A percentile compares a stretch with the other conserved stretches of the same genome.
Conservation (phyloP, 2,329 filamentous ascomycete genomes). For the Fusarium ambrosium region DNA sequence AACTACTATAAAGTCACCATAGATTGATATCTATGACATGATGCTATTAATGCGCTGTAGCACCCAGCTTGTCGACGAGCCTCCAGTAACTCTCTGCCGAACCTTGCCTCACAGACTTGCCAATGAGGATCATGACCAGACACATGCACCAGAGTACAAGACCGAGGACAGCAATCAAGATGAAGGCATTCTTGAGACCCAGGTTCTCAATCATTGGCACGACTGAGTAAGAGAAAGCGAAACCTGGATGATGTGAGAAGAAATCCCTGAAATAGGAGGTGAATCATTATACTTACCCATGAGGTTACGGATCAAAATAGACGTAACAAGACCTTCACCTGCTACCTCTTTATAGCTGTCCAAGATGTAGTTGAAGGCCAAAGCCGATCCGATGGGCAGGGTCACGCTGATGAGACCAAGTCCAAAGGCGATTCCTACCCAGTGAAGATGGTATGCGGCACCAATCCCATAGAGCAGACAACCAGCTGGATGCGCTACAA, state of each 20-base stretch:
- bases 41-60: background rate
- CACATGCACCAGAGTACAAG: background rate
- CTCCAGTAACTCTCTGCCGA: constrained; percentile 3
- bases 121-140: background rate
- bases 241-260: background rate
- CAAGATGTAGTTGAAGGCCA: background rate
- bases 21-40: background rate
- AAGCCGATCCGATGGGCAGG: background rate
- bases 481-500: constrained; percentile 40
- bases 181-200: background rate
- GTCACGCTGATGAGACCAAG: background rate
- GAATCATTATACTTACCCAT: background rate
- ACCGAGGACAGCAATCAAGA: background rate
- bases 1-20: background rate
- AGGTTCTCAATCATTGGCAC: background rate
- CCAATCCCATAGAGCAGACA: constrained; percentile 30
- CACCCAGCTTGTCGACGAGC: background rate
- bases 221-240: background rate
- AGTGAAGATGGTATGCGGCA: background rate
- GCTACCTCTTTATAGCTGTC: background rate
- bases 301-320: background rate
- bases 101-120: background rate
- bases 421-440: background rate
- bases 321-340: background rate
- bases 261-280: background rate